Conservation (phyloP, 768 basidiomycete genomes). For the Harrya chromipes region DNA sequence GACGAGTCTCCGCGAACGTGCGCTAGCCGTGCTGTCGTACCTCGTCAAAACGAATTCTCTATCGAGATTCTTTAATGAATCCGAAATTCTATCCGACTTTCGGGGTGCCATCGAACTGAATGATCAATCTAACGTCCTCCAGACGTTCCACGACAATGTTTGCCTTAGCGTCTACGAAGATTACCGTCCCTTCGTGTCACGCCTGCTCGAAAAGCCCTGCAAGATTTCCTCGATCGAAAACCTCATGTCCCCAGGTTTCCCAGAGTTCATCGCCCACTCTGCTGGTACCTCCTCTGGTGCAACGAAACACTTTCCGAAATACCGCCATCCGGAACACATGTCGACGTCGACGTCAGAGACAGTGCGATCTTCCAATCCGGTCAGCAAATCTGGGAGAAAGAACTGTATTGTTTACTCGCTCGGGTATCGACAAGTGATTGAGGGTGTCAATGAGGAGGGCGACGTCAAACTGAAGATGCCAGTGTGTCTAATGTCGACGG, state of each 20-base stretch:
- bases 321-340: slow-evolving; percentile 21
- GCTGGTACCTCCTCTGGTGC: slow-evolving; percentile 16
- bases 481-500: slow-evolving; percentile 22
- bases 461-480: slow-evolving; percentile 13
- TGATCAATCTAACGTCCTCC: slow-evolving; percentile 1
- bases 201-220: slow-evolving; percentile 21
- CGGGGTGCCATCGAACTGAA: slow-evolving; percentile 3
- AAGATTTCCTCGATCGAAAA: slow-evolving; percentile 16
- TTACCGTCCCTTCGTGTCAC: slow-evolving; percentile 14
- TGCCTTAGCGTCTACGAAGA: not conserved
- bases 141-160: slow-evolving; percentile 10
- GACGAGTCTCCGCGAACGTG: slow-evolving; percentile 17
- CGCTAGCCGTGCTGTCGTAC: slow-evolving; percentile 21
- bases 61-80: slow-evolving; percentile 17
- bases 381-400: slow-evolving; percentile 10
- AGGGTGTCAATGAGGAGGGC: slow-evolving; percentile 5
- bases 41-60: slow-evolving; percentile 19
- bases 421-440: slow-evolving; percentile 10
- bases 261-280: slow-evolving; percentile 22
- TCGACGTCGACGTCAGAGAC: slow-evolving; percentile 11
- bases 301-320: slow-evolving; percentile 19
- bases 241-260: slow-evolving; percentile 21
- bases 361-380: slow-evolving; percentile 12
- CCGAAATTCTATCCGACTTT: slow-evolving; percentile 13
- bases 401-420: slow-evolving; percentile 24